Conservation (phyloP, 371 early-diverging fungal genomes). For the Syncephalastrum contaminatum region DNA sequence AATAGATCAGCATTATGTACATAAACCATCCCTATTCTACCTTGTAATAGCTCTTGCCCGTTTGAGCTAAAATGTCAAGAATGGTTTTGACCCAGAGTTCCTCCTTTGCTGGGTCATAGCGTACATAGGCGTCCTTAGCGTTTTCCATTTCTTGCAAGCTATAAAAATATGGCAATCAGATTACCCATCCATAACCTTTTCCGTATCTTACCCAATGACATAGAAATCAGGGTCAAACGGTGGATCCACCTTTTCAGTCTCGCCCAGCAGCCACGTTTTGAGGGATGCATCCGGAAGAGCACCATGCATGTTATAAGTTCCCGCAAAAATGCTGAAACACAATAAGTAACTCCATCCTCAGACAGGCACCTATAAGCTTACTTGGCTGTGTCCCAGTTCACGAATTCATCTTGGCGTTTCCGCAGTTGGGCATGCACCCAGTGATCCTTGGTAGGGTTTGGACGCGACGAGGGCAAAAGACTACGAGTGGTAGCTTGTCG, state of each 20-base stretch:
- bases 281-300: slow-evolving; percentile 59
- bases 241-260: slow-evolving; percentile 23
- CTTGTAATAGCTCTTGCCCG: slow-evolving; percentile 51
- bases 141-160: slow-evolving; percentile 92
- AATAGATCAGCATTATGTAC: not conserved
- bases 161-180: not conserved
- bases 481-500: slow-evolving; percentile 25
- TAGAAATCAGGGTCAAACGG: slow-evolving; percentile 67
- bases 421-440: slow-evolving; percentile 60
- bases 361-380: slow-evolving; percentile 15
- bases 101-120: slow-evolving; percentile 74
- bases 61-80: slow-evolving; percentile 58
- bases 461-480: not conserved
- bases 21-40: slow-evolving; percentile 16
- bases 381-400: slow-evolving; percentile 46
- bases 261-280: slow-evolving; percentile 63
- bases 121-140: slow-evolving; percentile 81
- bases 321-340: slow-evolving; percentile 65
- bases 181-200: too few relatives aligned
- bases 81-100: slow-evolving; percentile 78
- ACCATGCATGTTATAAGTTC: slow-evolving; percentile 94
- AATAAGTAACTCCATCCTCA: not conserved
- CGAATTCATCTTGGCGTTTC: slow-evolving; percentile 54
- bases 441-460: slow-evolving; percentile 48
- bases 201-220: slow-evolving; percentile 62